Base-by-base conservation (phyloP, 2,329 filamentous ascomycete genomes). In the Mycogone perniciosa region DNA sequence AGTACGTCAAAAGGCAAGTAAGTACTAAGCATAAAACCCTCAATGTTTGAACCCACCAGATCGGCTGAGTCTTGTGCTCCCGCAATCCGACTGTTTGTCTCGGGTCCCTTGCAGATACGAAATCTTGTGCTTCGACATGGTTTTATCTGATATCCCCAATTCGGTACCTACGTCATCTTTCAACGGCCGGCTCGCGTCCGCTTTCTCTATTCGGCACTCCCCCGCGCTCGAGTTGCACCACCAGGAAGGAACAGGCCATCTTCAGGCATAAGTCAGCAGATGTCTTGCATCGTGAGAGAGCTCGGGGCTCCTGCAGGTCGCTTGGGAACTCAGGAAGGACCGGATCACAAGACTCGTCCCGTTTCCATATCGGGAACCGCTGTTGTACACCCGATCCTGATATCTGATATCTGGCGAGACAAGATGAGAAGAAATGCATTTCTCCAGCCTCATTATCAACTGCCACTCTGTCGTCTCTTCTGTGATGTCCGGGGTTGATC, bases 301-400 rank as follows among this genome's bases (percentile, higher is more conserved):
- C 10, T 3, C 10, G 20, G 3, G 20, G 20, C 20, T 20, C 20
- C 20, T 20, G 41, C 9, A 31, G n/a, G 20, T 11, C 10, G 45
- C 45, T 41, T 45, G 11, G 42, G 33, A 31, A 41, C 35, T 42
- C 43, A 11, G 43, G 48, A 51, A 51, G 38, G 48, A 46, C 4
- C 27, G 40, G 31, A 31, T 30, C 13, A 31, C 30, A 30, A 11
- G 27, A 34, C 20, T 35, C 42, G 30, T 41, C 34, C 43, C 48
- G 37, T 30, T 10, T 41, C 30, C 41, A 41, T 20, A 42, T 41
- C 11, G 7, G 40, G 26, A 41, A 45, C 41, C 41, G 38, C 44
- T 20, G 20, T 20, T 20, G 20, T 20, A 3, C 20, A 20, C 20
- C 20, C 20, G 20, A 20, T 20, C 20, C 20, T 20, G 20, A 20